phyloP scores from a whole-genome alignment of 2,329 filamentous ascomycete species.

The Exophiala spinifera region DNA sequence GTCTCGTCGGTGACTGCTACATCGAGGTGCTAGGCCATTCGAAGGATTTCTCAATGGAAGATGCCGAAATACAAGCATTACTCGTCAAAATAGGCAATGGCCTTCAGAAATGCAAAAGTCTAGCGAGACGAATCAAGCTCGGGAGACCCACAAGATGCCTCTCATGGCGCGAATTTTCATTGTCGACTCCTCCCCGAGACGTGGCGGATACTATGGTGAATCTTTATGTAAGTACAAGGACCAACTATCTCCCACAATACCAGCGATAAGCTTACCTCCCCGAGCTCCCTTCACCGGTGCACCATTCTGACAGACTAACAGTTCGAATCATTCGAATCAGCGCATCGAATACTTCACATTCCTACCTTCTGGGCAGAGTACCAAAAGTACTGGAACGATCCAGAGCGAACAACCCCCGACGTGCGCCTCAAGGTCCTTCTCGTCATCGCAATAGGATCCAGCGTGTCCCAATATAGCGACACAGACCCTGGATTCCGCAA shows the following conservation, averaged over 20 bases:
- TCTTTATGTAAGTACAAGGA: slow-evolving; percentile 7
- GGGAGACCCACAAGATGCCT: slow-evolving; percentile 23
- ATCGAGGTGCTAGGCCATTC: neutral
- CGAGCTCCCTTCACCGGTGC: too few relatives aligned
- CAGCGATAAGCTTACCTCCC: too few relatives aligned
- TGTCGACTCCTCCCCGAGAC: slow-evolving; percentile 6
- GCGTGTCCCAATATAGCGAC: neutral
- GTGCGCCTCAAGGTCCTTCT: slow-evolving; percentile 36
- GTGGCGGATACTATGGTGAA: slow-evolving; percentile 15
- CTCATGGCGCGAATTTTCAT: slow-evolving; percentile 9
- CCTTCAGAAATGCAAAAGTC: slow-evolving; percentile 28
- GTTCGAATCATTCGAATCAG: slow-evolving; percentile 30
- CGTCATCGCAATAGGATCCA: slow-evolving; percentile 35
- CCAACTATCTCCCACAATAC: too few relatives aligned
- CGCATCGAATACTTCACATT: slow-evolving; percentile 36
- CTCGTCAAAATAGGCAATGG: slow-evolving; percentile 1
- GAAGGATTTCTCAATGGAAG: neutral
- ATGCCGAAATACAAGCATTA: slow-evolving; percentile 15
- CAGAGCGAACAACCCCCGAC: slow-evolving; percentile 16
- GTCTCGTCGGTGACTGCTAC: neutral
- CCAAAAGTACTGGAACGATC: slow-evolving; percentile 27
- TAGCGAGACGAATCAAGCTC: slow-evolving; percentile 28
- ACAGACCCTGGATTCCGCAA: neutral
- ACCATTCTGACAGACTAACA: too few relatives aligned
- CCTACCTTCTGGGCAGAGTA: slow-evolving; percentile 37